Base-by-base conservation (phyloP, 371 early-diverging fungal species). In the Apophysomyces elegans region DNA sequence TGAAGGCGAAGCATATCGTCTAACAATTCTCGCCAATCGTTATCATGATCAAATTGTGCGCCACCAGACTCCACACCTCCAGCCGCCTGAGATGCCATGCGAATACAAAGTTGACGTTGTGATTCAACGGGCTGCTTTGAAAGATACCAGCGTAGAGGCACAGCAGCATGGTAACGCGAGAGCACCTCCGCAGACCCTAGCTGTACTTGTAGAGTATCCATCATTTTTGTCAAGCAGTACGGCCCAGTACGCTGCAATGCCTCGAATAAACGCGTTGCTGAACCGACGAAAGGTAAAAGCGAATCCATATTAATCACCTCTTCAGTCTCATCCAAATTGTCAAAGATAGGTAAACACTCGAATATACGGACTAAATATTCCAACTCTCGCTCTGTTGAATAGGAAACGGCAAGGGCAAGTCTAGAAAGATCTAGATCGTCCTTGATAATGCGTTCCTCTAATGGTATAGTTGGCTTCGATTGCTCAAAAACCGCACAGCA, bases 1-100 rank as follows among this genome's bases (percentile, higher is more conserved):
- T 76, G 67, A 32, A 82, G 78, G 14, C 86, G 83, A 32, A 92
- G 57, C 85, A 92, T 85, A 67, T 91, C 89, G 35, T 88, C 88
- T 32, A 88, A 69, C 11, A 93, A 73, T 45, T 82, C 77, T 32
- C 79, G 78, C 92, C 92, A 93, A 43, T 90, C 89, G 68, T 89
- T 86, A 46, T 92, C 91, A 18, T 76, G 79, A 58, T 85, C 85
- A 61, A 87, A 86, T 18, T 83, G 79, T 8, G 73, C 78, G 0
- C 86, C 84, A 58, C 85, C 81, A 58, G 67, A 72, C 68, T 87
- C 86, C 5, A 84, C 80, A 16, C 87, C 82, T 56, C 86, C 88
- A 21, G 84, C 81, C 14, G 89, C 85, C 36, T 81, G 83, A 32
- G 90, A 79, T 2, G 90, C 88, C 81, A 93, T 85, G 39, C 86